These are phyloP conservation scores for Phalaenopsis hybrid DNA, from an alignment of 116 monocot genomes.

Conservation along the genomic window DNA sequence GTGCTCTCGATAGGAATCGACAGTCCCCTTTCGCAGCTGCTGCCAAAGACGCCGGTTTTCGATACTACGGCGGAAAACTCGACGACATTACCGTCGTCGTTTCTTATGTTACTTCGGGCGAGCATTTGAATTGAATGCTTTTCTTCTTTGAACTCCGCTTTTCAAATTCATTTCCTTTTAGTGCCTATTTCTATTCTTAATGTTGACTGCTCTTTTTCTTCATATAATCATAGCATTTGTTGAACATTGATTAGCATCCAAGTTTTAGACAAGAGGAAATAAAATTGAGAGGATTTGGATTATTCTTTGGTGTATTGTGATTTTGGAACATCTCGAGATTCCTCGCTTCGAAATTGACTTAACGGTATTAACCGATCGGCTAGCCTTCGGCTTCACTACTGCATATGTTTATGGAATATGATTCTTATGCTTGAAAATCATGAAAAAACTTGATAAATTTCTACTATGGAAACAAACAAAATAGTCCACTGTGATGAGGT, in stretches of 20 bases:
- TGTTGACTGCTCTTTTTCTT: no score
- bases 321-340: no score
- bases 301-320: neutral
- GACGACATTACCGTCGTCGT: constrained; percentile 77
- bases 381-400: no score
- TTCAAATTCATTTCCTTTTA: neutral
- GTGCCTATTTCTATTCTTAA: neutral
- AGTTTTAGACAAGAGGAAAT: neutral
- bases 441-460: no score
- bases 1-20: constrained; percentile 55
- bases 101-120: constrained; percentile 41
- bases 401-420: no score
- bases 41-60: constrained; percentile 75
- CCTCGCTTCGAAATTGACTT: no score
- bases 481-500: no score
- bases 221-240: neutral
- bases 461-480: no score
- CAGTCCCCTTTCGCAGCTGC: constrained; percentile 68
- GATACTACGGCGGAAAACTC: constrained; percentile 75
- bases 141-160: neutral
- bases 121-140: neutral
- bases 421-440: no score
- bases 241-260: neutral
- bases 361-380: no score
- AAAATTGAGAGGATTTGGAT: neutral